Base-by-base conservation (phyloP, 352 stramenopile genomes). In the Phytopythium oedochilum region DNA sequence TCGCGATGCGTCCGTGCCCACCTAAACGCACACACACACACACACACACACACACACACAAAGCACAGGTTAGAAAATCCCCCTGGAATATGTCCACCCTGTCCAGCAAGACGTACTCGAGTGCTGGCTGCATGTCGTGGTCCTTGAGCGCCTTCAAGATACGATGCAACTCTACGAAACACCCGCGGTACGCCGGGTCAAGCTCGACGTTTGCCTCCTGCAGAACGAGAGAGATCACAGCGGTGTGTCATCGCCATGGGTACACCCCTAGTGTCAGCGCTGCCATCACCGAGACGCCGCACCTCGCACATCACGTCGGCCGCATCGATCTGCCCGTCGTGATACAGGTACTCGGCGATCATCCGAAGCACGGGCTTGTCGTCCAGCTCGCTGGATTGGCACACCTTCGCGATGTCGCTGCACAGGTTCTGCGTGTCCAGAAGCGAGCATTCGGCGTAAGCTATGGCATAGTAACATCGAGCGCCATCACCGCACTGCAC, bases 301-400 rank as follows among this genome's bases (percentile, higher is more conserved):
- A 89, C 81, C 57, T 82, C 74, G 71, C 81, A 91, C 57, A 92
- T 69, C 10, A 69, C 59, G 59, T 92, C 81, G 1, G 78, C 81
- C 3, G 77, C 81, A 12, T 86, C 71, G 38, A 92, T 85, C 57
- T 92, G 81, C 1, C 81, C 81, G 36, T 92, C 76, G 22, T 89
- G 81, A 40, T 92, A 92, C 8, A 92, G 69, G 67, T 92, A 88
- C 45, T 92, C 81, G 12, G 68, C 77, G 25, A 92, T 75, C 40
- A 92, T 53, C 36, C 75, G 75, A 26, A 70, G 83, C 46, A 92
- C 75, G 10, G 83, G 68, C 46, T 74, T 72, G 42, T 87, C 75
- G 38, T 92, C 78, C 14, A 86, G 59, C 49, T 86, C 68, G 47
- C 87, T 83, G 3, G 63, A 71, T 11, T 61, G 68, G 25, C 78